Conservation (phyloP, 208 protist genomes). For the Wallacemonas collosoma region DNA sequence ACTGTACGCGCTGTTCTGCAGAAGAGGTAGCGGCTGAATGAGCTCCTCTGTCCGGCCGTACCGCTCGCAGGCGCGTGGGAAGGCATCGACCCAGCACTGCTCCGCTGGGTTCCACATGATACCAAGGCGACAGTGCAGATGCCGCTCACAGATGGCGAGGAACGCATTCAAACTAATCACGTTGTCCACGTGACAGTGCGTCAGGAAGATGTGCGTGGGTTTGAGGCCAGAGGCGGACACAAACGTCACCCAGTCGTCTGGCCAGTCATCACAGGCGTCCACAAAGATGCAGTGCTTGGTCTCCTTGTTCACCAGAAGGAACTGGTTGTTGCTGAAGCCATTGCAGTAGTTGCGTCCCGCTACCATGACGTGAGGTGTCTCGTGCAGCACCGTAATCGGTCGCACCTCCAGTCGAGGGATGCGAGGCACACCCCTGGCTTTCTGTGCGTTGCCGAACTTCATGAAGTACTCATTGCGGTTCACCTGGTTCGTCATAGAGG, state of each 20-base stretch:
- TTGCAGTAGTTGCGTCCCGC: constrained; percentile 81
- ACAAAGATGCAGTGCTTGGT: constrained; percentile 80
- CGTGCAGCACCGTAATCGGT: constrained; percentile 80
- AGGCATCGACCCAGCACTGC: constrained; percentile 79
- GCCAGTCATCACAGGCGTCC: constrained; percentile 90
- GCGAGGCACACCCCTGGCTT: constrained; percentile 61
- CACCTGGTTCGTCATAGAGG: constrained; percentile 78
- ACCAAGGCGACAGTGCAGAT: constrained; percentile 44
- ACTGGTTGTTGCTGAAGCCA: constrained; percentile 87
- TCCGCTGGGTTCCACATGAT: constrained; percentile 84
- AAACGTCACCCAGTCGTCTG: constrained; percentile 89
- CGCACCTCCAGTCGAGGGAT: constrained; percentile 62
- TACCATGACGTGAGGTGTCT: constrained; percentile 78
- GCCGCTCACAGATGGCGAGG: constrained; percentile 57
- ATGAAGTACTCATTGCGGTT: constrained; percentile 73
- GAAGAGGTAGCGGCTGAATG: constrained; percentile 61
- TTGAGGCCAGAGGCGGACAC: constrained; percentile 59
- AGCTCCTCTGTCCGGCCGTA: constrained; percentile 75
- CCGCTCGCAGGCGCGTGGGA: constrained; percentile 74
- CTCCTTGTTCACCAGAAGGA: constrained; percentile 71
- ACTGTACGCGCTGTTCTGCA: constrained; percentile 64
- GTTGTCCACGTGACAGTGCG: constrained; percentile 90
- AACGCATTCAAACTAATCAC: constrained; percentile 84
- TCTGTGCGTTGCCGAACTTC: constrained; percentile 65
- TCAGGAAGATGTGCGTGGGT: constrained; percentile 83